Percentiles rank a stretch among this genome's conserved stretches.
These are phyloP conservation scores for Syncephalastrum monosporum DNA, from an alignment of 371 early-diverging fungal species.

Conservation along the genomic window DNA sequence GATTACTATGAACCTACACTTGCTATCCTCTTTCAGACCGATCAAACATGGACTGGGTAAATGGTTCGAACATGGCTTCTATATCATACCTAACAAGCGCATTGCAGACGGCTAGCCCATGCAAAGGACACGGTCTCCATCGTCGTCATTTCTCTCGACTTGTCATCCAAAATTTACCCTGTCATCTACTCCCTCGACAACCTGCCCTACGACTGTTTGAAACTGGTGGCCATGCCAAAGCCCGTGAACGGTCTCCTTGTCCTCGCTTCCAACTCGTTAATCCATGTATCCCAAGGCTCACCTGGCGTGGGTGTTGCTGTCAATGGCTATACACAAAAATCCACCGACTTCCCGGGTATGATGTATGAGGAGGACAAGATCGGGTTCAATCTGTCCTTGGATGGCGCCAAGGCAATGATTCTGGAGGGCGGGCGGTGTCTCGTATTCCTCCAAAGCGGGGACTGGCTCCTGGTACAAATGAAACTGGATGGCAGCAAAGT, in stretches of 20 bases:
- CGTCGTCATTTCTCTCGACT: constrained; percentile 85
- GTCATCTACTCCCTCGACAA: constrained; percentile 76
- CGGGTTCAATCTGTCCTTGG: constrained; percentile 42
- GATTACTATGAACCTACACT: constrained; percentile 94
- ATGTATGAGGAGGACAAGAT: constrained; percentile 32
- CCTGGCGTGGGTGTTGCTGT: constrained; percentile 75
- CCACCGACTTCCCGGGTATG: constrained; percentile 55
- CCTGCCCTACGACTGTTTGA: constrained; percentile 82
- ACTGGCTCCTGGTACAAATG: constrained; percentile 69
- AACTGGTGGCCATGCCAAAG: constrained; percentile 73
- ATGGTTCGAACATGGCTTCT: neutral
- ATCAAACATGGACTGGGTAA: constrained; percentile 89
- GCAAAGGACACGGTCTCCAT: constrained; percentile 78
- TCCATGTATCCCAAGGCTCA: constrained; percentile 87
- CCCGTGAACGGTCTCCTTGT: constrained; percentile 90
- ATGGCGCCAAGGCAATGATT: constrained; percentile 55
- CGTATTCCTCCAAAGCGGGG: constrained; percentile 65
- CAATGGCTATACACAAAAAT: constrained; percentile 61
- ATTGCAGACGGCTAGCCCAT: constrained; percentile 59
- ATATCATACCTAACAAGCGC: neutral
- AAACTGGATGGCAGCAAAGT: constrained; percentile 65
- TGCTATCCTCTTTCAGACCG: constrained; percentile 86
- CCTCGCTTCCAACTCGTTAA: constrained; percentile 74
- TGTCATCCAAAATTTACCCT: constrained; percentile 71
- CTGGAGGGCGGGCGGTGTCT: constrained; percentile 54